A percentile compares a stretch with the other conserved stretches of the same genome.
phyloP scores from a whole-genome alignment of 345 rosid species.

The Populus davidiana region DNA sequence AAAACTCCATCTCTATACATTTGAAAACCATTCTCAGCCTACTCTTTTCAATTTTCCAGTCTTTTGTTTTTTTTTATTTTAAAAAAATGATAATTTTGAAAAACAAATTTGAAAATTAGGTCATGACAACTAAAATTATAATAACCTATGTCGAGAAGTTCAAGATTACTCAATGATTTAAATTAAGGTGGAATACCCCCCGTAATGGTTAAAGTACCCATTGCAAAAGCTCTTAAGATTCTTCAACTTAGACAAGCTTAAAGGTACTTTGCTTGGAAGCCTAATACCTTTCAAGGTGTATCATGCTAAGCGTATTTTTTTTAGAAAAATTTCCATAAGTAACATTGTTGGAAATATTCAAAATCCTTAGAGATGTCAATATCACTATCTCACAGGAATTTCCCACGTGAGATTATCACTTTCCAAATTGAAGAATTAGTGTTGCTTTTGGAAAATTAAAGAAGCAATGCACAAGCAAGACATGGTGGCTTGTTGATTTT shows the following conservation, averaged over 20 bases:
- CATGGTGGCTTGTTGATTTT: too few relatives aligned
- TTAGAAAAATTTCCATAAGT: constrained; percentile 62
- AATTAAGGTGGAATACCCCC: constrained; percentile 82
- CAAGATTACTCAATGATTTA: constrained; percentile 50
- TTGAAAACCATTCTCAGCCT: too few relatives aligned
- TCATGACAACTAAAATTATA: constrained; percentile 35
- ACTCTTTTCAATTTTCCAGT: too few relatives aligned
- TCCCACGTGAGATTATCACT: constrained; percentile 48
- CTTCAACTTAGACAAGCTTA: constrained; percentile 51
- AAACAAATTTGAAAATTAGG: too few relatives aligned
- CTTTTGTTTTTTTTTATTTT: too few relatives aligned
- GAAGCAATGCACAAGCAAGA: too few relatives aligned
- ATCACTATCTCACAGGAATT: constrained; percentile 52
- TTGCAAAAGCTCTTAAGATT: constrained; percentile 51
- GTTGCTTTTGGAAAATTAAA: too few relatives aligned
- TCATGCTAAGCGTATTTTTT: constrained; percentile 44
- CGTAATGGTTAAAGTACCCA: constrained; percentile 58
- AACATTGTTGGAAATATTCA: constrained; percentile 64
- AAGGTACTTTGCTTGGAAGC: constrained; percentile 51
- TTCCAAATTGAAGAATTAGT: constrained; percentile 2
- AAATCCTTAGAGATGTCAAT: constrained; percentile 53
- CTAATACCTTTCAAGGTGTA: constrained; percentile 48
- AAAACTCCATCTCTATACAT: too few relatives aligned
- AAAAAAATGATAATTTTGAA: too few relatives aligned
- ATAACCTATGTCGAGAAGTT: constrained; percentile 54